Evolutionary conservation across 495 filamentous ascomycete species (phyloP).

Genomic region (Friedmanniomyces endolithicus): DNA sequence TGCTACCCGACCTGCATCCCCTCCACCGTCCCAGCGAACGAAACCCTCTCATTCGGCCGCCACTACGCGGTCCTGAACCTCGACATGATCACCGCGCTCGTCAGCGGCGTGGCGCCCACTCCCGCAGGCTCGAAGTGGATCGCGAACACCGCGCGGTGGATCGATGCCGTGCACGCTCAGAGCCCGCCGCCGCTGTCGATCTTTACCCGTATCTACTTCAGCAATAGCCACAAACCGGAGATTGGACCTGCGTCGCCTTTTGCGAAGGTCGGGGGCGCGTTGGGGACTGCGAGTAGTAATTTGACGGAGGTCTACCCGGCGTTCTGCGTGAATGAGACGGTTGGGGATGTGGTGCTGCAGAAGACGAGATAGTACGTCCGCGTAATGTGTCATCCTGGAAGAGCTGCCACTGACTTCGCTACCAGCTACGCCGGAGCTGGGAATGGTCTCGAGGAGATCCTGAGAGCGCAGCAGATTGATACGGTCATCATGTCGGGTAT

Average conservation of each 20-base stretch:
- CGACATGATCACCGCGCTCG: slow-evolving; percentile 34
- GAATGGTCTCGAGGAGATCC: slow-evolving; percentile 34
- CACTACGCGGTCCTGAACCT: slow-evolving; percentile 37
- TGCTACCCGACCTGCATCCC: slow-evolving; percentile 8
- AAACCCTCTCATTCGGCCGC: slow-evolving; percentile 26
- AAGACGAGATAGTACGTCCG: slow-evolving; percentile 32
- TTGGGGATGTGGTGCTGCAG: slow-evolving; percentile 29
- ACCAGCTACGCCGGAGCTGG: slow-evolving; percentile 28
- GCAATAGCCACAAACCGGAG: slow-evolving; percentile 25
- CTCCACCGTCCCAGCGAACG: slow-evolving; percentile 3
- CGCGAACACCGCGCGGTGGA: slow-evolving; percentile 27
- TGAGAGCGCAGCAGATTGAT: slow-evolving; percentile 32
- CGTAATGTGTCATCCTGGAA: not conserved
- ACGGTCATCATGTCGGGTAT: slow-evolving; percentile 36
- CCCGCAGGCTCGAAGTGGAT: slow-evolving; percentile 27
- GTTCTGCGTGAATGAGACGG: slow-evolving; percentile 26
- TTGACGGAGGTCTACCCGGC: slow-evolving; percentile 25
- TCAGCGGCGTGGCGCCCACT: slow-evolving; percentile 26
- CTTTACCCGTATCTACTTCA: slow-evolving; percentile 34
- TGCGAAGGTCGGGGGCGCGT: slow-evolving; percentile 10
- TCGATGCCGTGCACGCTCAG: slow-evolving; percentile 31
- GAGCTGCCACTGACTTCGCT: not conserved
- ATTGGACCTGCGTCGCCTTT: slow-evolving; percentile 29
- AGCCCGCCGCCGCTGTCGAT: slow-evolving; percentile 28
- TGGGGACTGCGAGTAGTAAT: slow-evolving; percentile 21